Evolutionary conservation across 805 yeast species (phyloP), one percentile per base, ranked within the genome.

Genomic region (Candida ficus): DNA sequence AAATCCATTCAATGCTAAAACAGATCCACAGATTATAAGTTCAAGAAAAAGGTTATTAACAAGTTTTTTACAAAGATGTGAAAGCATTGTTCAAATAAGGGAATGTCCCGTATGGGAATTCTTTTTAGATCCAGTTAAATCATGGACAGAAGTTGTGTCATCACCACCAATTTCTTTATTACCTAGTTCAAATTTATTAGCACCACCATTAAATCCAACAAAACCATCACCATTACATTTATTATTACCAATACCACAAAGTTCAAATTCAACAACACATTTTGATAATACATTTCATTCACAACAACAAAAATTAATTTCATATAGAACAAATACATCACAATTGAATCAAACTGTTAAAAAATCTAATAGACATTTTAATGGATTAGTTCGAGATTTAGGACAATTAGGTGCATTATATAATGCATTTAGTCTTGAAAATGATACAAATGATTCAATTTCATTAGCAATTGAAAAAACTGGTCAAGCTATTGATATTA

Each of bases 401-500:
- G 80, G 87, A 0, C 93, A 85, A 47, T 60, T 86, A n/a, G 95
- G 95, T 4, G 84, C 82, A 1, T 69, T 73, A 49, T 77, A 73
- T 53, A 79, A 79, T 47, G 78, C 80, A 2, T 75, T 78, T 53
- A 69, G 78, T 44, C 59, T 79, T 25, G 82, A 79, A 48, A 65
- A 66, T 41, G 52, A 50, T 35, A 28, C 12, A 3, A 23, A 34
- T n/a, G 37, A 33, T 8, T 12, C 17, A 4, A 30, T 80, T 38
- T 75, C 93, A 1, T 55, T 78, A 4, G 68, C 79, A 3, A 71
- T 87, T 45, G 98, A 93, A 56, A 78, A 79, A 46, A 76, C 88
- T 22, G 97, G 98, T 2, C 89, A 85, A 54, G 83, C 89, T 1
- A 80, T 86, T 47, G 98, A 93, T 59, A 74, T 80, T 29, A 77